Conservation (phyloP, 257 asterid species). For the Solanum bulbocastanum region DNA sequence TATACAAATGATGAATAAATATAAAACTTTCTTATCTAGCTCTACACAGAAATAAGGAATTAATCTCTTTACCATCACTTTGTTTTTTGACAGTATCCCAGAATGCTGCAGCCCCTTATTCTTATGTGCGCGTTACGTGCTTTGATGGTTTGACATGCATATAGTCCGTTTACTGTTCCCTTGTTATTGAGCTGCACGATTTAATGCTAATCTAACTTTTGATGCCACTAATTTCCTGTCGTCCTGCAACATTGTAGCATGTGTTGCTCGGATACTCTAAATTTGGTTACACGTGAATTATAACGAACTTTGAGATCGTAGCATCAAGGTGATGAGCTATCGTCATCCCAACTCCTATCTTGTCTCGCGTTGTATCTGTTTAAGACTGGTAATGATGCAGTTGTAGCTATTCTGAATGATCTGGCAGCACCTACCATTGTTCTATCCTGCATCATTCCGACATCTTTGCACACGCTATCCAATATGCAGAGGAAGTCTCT, state of each 20-base stretch:
- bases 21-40: not conserved
- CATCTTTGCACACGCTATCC: slow-evolving; percentile 57
- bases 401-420: slow-evolving; percentile 8
- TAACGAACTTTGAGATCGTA: not conserved
- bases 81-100: not conserved
- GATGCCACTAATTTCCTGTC: not conserved
- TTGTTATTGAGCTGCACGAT: not conserved
- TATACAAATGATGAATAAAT: not conserved
- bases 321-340: not conserved
- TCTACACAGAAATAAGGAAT: not conserved
- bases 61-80: not conserved
- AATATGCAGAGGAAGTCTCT: slow-evolving; percentile 50
- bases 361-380: not conserved
- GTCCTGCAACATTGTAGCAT: not conserved
- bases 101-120: not conserved
- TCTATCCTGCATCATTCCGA: slow-evolving; percentile 15
- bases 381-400: not conserved
- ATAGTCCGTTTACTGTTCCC: not conserved
- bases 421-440: slow-evolving; percentile 11
- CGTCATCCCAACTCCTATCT: not conserved
- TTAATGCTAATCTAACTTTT: not conserved
- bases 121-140: not conserved
- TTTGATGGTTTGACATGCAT: not conserved
- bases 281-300: not conserved
- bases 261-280: not conserved